Evolutionary conservation across 257 asterid genomes (phyloP).

Genomic region (Verbascum thapsus): DNA sequence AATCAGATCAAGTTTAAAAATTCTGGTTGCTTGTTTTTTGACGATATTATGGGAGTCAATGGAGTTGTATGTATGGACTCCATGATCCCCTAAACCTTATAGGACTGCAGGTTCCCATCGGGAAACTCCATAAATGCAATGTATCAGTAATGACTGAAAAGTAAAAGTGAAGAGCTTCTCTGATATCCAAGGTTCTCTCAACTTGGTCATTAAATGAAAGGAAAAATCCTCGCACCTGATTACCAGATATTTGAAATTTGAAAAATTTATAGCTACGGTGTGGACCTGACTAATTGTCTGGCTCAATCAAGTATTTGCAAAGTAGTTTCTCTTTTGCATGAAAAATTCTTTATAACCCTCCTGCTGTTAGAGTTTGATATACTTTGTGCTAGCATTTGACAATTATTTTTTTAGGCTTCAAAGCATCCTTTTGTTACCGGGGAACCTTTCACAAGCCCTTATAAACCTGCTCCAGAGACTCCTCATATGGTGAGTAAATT

Average conservation of each 20-base stretch:
- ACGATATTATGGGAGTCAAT: too few relatives aligned
- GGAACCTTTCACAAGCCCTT: slow-evolving; percentile 89
- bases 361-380: slow-evolving; percentile 24
- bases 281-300: neutral
- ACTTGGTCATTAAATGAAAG: slow-evolving; percentile 3
- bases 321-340: neutral
- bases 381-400: slow-evolving; percentile 30
- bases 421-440: slow-evolving; percentile 99
- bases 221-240: slow-evolving; percentile 9
- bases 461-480: slow-evolving; percentile 85
- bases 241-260: neutral
- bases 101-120: neutral
- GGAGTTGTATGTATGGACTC: too few relatives aligned
- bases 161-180: slow-evolving; percentile 7
- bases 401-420: slow-evolving; percentile 63
- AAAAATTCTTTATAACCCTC: neutral
- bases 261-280: neutral
- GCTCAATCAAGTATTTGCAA: neutral
- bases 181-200: slow-evolving; percentile 6
- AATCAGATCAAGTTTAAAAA: too few relatives aligned
- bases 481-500: slow-evolving; percentile 79
- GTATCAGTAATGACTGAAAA: too few relatives aligned
- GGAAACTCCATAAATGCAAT: neutral
- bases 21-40: too few relatives aligned
- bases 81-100: too few relatives aligned